Conservation (phyloP, 2,329 filamentous ascomycete genomes). For the Epichloe baconii region DNA sequence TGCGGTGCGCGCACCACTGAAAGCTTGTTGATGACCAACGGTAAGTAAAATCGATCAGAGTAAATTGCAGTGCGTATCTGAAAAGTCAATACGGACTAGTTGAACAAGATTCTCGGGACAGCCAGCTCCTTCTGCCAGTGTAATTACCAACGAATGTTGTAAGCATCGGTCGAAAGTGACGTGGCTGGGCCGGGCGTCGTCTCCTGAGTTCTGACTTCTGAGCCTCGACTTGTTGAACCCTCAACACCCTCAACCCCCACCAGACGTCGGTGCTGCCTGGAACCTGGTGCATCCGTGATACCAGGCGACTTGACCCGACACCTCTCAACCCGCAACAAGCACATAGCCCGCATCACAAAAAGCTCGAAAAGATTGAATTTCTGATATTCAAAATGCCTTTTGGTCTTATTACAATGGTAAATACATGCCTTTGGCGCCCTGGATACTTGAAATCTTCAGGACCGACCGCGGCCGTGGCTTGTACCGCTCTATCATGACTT, state of each 20-base stretch:
- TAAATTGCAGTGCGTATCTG: too few relatives aligned
- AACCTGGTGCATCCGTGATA: conserved; percentile 1
- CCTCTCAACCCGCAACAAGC: too few relatives aligned
- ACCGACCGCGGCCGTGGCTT: conserved; percentile 1
- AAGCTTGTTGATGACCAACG: too few relatives aligned
- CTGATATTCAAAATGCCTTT: not conserved
- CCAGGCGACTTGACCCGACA: not conserved
- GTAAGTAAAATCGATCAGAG: too few relatives aligned
- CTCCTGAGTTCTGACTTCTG: too few relatives aligned
- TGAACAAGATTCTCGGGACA: too few relatives aligned
- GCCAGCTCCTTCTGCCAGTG: not conserved
- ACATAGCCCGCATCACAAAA: too few relatives aligned
- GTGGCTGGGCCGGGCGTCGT: conserved; percentile 4
- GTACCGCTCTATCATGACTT: conserved; percentile 17
- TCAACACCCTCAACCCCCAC: too few relatives aligned
- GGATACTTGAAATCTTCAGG: not conserved
- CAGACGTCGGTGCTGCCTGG: not conserved
- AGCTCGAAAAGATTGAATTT: not conserved
- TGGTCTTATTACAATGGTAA: conserved; percentile 3
- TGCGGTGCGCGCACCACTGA: too few relatives aligned
- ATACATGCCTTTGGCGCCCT: conserved; percentile 3
- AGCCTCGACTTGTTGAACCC: too few relatives aligned
- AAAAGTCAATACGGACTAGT: too few relatives aligned
- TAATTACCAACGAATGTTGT: not conserved
- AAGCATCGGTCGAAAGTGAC: not conserved